Percentiles rank a stretch among this genome's conserved stretches.
Conservation (phyloP, 2,329 filamentous ascomycete species). For the Diaporthe vaccinii region DNA sequence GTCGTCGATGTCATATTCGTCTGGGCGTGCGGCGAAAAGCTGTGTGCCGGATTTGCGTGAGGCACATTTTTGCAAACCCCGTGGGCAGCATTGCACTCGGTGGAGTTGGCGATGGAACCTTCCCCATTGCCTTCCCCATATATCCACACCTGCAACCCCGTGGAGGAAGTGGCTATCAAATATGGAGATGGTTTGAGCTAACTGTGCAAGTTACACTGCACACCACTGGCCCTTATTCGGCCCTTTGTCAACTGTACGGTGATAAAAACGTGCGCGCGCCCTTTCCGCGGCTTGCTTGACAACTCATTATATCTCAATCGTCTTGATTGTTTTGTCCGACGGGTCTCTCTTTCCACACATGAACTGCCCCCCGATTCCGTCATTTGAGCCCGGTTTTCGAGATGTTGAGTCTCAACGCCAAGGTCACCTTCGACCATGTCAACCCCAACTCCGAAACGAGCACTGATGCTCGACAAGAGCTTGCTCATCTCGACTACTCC, state of each 20-base stretch:
- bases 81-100: slow-evolving; percentile 2
- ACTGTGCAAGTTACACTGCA: neutral
- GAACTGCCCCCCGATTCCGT: neutral
- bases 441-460: slow-evolving; percentile 56
- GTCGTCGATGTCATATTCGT: slow-evolving; percentile 18
- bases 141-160: slow-evolving; percentile 27
- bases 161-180: slow-evolving; percentile 18
- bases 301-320: neutral
- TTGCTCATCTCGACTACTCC: slow-evolving; percentile 59
- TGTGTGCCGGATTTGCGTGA: neutral
- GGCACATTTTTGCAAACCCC: slow-evolving; percentile 3
- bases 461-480: slow-evolving; percentile 50
- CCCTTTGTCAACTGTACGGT: neutral
- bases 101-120: slow-evolving; percentile 8
- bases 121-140: slow-evolving; percentile 22
- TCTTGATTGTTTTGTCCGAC: neutral
- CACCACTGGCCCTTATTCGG: slow-evolving; percentile 7
- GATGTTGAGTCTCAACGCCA: slow-evolving; percentile 36
- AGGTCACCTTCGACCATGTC: slow-evolving; percentile 58
- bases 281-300: neutral
- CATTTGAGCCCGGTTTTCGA: neutral
- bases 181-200: slow-evolving; percentile 20
- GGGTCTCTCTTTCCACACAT: neutral
- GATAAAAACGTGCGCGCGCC: neutral
- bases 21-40: neutral